Conservation (phyloP, 257 asterid genomes). For the Forsythia viridissima region DNA sequence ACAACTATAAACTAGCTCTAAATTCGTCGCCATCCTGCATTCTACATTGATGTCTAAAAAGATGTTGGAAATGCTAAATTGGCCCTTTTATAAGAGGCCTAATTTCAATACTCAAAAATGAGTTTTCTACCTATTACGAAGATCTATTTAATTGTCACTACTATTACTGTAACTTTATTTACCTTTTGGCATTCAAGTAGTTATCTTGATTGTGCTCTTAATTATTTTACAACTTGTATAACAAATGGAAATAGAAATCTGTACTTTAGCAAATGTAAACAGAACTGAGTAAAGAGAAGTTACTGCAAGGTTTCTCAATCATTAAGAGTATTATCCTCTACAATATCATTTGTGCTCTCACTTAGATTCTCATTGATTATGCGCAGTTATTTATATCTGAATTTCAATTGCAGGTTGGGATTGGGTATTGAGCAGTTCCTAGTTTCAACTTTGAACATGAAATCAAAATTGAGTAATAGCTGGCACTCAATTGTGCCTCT, state of each 20-base stretch:
- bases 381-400: constrained; percentile 16
- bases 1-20: too few species aligned
- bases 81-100: too few species aligned
- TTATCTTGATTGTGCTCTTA: not conserved
- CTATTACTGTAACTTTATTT: too few species aligned
- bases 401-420: constrained; percentile 41
- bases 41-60: too few species aligned
- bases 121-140: too few species aligned
- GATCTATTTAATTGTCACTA: too few species aligned
- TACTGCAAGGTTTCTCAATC: constrained; percentile 10
- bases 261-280: not conserved
- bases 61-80: too few species aligned
- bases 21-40: too few species aligned
- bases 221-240: not conserved
- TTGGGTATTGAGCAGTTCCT: constrained; percentile 35
- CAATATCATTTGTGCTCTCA: not conserved
- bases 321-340: not conserved
- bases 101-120: too few species aligned
- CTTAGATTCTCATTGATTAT: not conserved
- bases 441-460: constrained; percentile 52
- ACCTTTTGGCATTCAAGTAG: not conserved
- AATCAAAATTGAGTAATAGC: constrained; percentile 37
- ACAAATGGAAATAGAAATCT: not conserved
- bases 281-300: not conserved
- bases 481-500: constrained; percentile 65